Evolutionary conservation across 2,329 filamentous ascomycete genomes (phyloP), one percentile per base, ranked within the genome.

Genomic region (Aschersonia sp.): DNA sequence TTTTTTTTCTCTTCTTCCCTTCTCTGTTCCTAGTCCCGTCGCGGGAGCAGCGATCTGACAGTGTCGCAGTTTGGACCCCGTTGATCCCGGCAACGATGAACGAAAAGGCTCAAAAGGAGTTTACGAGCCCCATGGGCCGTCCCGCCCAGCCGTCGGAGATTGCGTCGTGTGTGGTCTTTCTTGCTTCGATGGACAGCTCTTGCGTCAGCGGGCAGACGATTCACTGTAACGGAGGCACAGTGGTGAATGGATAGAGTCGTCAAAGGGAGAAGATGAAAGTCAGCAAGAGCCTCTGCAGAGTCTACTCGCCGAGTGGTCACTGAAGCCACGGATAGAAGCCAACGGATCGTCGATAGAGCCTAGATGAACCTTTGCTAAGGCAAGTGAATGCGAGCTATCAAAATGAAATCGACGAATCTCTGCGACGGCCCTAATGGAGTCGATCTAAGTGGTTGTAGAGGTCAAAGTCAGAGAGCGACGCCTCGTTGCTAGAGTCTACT

Each of bases 101-200:
- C 47, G 71, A 79, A 2, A 68, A 81, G 52, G 82, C 82, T 0
- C 78, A 87, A 64, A 78, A 87, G 63, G 67, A 83, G 51, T 90
- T 90, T 62, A 76, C 72, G 2, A 74, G 74, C 29, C 86, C 85
- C 0, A 87, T 92, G 69, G 85, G 85, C 4, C 71, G 87, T 22
- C 84, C 84, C 0, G 81, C 78, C 2, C 86, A 92, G 64, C 87
- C 85, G 2, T 84, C 78, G 48, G 87, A 94, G 70, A 83, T 92
- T 51, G 86, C 84, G 0, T 83, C 84, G 0, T 87, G 82, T 56
- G 84, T 88, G 49, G 84, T 92, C 4, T 92, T 92, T 64, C 67
- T 94, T 53, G 86, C 86, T 0, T 82, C 79, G 46, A 68, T 73
- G 50, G 86, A 92, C 60, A 86, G 82, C 58, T 81, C 77, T 44